Percentiles rank a stretch among this genome's conserved stretches.
Evolutionary conservation across 768 basidiomycete genomes (phyloP).

Genomic region (Amylocystis lapponica): DNA sequence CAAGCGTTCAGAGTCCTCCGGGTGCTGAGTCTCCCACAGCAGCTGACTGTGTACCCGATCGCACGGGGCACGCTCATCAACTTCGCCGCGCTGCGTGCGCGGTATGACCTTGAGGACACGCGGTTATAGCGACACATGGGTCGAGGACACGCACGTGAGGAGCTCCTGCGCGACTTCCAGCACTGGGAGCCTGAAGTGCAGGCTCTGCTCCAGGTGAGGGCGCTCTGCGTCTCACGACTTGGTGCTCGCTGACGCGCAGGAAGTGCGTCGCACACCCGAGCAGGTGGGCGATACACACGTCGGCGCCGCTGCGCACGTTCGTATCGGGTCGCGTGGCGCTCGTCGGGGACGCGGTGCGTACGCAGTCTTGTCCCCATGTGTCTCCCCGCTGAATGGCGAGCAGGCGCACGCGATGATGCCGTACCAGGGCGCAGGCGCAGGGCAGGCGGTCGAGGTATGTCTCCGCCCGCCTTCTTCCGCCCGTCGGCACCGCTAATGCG

Average conservation of each 20-base stretch:
- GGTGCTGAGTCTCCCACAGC: too few species aligned
- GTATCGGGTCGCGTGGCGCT: conserved; percentile 47
- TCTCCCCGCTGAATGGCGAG: conserved; percentile 5
- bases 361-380: conserved; percentile 18
- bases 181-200: conserved; percentile 59
- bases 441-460: conserved; percentile 38
- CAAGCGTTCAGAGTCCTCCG: too few species aligned
- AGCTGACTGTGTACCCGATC: conserved; percentile 58
- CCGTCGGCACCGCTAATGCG: not conserved
- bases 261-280: not conserved
- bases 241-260: not conserved
- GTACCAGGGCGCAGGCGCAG: conserved; percentile 40
- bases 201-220: conserved; percentile 44
- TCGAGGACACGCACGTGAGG: conserved; percentile 37
- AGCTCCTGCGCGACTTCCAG: conserved; percentile 40
- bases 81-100: conserved; percentile 50
- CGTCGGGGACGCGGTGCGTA: conserved; percentile 35
- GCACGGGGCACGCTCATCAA: conserved; percentile 54
- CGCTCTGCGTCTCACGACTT: not conserved
- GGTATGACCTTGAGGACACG: conserved; percentile 48
- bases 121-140: conserved; percentile 46
- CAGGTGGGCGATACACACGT: conserved; percentile 57
- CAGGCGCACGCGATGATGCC: conserved; percentile 37
- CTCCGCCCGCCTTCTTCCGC: not conserved
- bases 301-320: conserved; percentile 45